A percentile compares a stretch with the other conserved stretches of the same genome.
Evolutionary conservation across 208 protist species (phyloP).

Genomic region (Herpetomonas muscarum): DNA sequence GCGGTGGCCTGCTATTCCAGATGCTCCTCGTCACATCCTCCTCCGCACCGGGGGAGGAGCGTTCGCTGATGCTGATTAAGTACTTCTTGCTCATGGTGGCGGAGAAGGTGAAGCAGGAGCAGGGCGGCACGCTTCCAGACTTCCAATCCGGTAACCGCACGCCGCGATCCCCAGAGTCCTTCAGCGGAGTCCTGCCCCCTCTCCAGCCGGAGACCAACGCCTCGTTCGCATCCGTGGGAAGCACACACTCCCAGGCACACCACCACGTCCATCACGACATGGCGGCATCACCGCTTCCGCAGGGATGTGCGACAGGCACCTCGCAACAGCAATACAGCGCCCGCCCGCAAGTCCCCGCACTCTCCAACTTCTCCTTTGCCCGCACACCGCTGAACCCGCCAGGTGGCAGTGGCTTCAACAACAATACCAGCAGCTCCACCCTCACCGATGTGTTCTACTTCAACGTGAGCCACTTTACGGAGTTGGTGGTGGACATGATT

Average conservation of each 20-base stretch:
- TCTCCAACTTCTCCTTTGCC: conserved; percentile 8
- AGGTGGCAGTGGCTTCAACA: background rate
- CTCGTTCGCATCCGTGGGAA: background rate
- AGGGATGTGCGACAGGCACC: too few species aligned
- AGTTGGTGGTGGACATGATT: conserved; percentile 75
- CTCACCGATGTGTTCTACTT: conserved; percentile 61
- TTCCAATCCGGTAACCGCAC: background rate
- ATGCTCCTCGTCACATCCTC: conserved; percentile 57
- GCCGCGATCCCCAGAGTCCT: background rate
- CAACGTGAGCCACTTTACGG: conserved; percentile 75
- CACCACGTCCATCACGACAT: background rate
- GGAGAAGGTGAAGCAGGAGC: conserved; percentile 34
- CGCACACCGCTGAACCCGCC: background rate
- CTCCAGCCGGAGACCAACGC: background rate
- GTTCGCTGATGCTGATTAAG: conserved; percentile 45
- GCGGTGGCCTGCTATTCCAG: conserved; percentile 79
- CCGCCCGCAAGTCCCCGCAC: background rate
- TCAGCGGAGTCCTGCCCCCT: background rate
- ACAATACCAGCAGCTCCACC: background rate
- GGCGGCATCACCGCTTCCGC: too few species aligned
- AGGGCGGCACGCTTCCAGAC: conserved; percentile 17
- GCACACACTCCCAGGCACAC: background rate
- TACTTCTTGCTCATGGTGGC: conserved; percentile 67
- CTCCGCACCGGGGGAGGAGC: conserved; percentile 34
- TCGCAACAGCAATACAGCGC: too few species aligned